These are phyloP conservation scores for Parachaetomium inaequale DNA, from an alignment of 495 filamentous ascomycete species.

Conservation along the genomic window DNA sequence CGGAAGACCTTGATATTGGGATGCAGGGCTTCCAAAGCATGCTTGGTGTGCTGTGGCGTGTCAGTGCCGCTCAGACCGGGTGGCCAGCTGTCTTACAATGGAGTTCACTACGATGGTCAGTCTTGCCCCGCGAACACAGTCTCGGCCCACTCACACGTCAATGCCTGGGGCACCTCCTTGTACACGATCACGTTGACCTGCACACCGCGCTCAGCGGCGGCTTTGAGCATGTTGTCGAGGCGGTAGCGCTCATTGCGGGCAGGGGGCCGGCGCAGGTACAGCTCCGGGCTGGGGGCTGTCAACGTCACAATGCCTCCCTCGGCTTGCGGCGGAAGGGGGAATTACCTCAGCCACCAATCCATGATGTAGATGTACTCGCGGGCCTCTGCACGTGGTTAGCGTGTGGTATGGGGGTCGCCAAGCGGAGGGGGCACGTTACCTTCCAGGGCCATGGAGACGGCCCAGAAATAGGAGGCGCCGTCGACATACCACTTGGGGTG, in stretches of 20 bases:
- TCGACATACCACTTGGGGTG: slow-evolving; percentile 94
- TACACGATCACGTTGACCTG: slow-evolving; percentile 89
- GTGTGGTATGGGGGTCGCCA: neutral
- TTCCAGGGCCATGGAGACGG: slow-evolving; percentile 80
- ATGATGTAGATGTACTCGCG: slow-evolving; percentile 86
- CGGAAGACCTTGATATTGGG: slow-evolving; percentile 88
- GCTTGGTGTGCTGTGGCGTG: slow-evolving; percentile 68
- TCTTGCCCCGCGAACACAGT: slow-evolving; percentile 10
- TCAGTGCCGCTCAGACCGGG: neutral
- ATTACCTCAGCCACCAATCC: slow-evolving; percentile 80
- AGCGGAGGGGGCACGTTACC: slow-evolving; percentile 22
- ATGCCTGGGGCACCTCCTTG: slow-evolving; percentile 84
- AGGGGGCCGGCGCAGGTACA: slow-evolving; percentile 85
- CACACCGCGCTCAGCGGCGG: slow-evolving; percentile 84
- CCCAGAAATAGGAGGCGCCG: slow-evolving; percentile 88
- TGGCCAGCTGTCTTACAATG: slow-evolving; percentile 20
- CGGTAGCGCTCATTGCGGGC: slow-evolving; percentile 79
- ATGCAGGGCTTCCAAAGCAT: slow-evolving; percentile 71
- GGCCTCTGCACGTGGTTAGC: slow-evolving; percentile 51
- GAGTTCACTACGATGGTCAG: slow-evolving; percentile 59
- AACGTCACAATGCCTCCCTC: neutral
- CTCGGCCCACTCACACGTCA: slow-evolving; percentile 65
- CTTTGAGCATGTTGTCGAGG: slow-evolving; percentile 82
- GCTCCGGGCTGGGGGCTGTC: slow-evolving; percentile 56
- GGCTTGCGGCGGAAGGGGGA: neutral